Conservation (phyloP, 2,329 filamentous ascomycete genomes). For the Cordyceps tenuipes region DNA sequence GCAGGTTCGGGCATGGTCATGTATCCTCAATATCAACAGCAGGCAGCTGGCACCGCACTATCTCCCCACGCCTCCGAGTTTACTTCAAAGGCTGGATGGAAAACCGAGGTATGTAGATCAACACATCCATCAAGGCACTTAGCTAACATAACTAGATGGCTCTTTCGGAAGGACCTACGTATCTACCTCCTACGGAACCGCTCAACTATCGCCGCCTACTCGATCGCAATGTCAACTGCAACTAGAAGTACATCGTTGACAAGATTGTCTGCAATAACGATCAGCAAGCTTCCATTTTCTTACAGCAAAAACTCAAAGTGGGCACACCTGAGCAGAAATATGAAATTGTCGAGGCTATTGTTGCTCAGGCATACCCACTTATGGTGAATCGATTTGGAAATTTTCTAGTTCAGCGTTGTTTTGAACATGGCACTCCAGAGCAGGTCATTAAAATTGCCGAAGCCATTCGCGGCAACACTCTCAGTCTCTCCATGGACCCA, state of each 20-base stretch:
- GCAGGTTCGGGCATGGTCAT: constrained; percentile 32
- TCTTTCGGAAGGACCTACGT: constrained; percentile 58
- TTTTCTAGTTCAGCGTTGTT: constrained; percentile 96
- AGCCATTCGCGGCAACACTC: constrained; percentile 85
- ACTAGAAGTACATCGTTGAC: constrained; percentile 99
- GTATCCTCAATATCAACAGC: constrained; percentile 44
- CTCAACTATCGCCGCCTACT: constrained; percentile 93
- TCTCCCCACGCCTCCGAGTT: constrained; percentile 71
- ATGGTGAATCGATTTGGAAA: constrained; percentile 99
- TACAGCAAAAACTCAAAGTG: constrained; percentile 98
- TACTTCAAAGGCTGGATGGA: constrained; percentile 49
- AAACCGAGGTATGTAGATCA: constrained; percentile 38
- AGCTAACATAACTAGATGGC: constrained; percentile 30
- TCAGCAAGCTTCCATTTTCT: constrained; percentile 96
- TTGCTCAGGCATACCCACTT: constrained; percentile 84
- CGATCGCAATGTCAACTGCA: constrained; percentile 92
- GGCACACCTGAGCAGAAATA: constrained; percentile 93
- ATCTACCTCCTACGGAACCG: constrained; percentile 79
- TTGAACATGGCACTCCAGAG: constrained; percentile 92
- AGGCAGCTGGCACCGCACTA: constrained; percentile 54
- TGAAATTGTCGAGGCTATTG: constrained; percentile 93
- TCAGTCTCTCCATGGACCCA: constrained; percentile 94
- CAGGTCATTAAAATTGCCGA: constrained; percentile 93
- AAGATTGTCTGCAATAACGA: constrained; percentile 99
- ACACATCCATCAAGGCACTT: background rate